phyloP scores from a whole-genome alignment of 2,329 filamentous ascomycete genomes.

The Colletotrichum melonis region DNA sequence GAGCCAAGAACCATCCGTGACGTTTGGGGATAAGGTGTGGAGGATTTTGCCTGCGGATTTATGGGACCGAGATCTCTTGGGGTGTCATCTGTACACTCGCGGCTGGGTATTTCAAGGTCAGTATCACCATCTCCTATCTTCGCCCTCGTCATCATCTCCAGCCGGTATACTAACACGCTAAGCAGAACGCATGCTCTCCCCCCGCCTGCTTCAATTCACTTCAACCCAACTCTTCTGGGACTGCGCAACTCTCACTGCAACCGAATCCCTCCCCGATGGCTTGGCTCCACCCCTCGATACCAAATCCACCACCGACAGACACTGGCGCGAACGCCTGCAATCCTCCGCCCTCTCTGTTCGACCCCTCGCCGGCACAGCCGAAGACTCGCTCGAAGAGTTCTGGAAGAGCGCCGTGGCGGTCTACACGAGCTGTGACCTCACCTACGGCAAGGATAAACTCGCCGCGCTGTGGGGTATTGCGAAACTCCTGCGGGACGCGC shows the following conservation, averaged over 20 bases:
- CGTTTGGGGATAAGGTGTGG: not conserved
- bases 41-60: constrained; percentile 5
- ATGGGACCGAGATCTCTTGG: constrained; percentile 12
- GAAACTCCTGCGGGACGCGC: constrained; percentile 12
- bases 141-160: no score
- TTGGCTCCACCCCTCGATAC: constrained; percentile 30
- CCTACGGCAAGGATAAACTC: constrained; percentile 29
- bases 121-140: not conserved
- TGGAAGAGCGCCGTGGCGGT: constrained; percentile 36
- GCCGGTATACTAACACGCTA: not conserved
- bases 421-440: constrained; percentile 38
- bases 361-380: not conserved
- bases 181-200: constrained; percentile 37
- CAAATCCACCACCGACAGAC: not conserved
- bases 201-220: constrained; percentile 39
- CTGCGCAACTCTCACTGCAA: constrained; percentile 37
- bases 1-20: not conserved
- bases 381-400: constrained; percentile 27
- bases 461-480: constrained; percentile 38
- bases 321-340: constrained; percentile 17
- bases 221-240: constrained; percentile 39
- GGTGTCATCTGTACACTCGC: constrained; percentile 12
- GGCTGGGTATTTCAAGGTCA: constrained; percentile 31
- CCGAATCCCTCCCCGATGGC: constrained; percentile 36
- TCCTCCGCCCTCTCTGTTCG: not conserved